Percentiles rank a stretch among this genome's conserved stretches.
These are phyloP conservation scores for Diplotaxis tenuifolia DNA, from an alignment of 345 rosid species.

Conservation along the genomic window DNA sequence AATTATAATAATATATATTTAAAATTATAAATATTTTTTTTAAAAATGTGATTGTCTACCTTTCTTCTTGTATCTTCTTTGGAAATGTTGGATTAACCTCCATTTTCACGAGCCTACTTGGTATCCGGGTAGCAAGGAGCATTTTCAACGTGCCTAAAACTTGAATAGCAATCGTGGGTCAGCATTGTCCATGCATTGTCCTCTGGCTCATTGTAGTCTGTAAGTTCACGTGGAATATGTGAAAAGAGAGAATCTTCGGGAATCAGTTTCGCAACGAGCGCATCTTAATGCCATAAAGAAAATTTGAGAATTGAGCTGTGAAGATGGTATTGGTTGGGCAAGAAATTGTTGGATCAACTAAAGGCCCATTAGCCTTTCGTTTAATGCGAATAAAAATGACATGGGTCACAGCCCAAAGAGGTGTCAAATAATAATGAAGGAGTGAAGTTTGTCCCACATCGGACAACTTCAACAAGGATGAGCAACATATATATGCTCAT, in stretches of 20 bases:
- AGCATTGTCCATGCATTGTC: not conserved
- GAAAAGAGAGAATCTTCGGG: too few relatives aligned
- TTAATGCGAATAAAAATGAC: too few relatives aligned
- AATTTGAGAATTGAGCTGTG: constrained; percentile 1
- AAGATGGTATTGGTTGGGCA: constrained; percentile 11
- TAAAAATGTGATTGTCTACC: not conserved
- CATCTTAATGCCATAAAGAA: constrained; percentile 7
- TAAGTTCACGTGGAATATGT: not conserved
- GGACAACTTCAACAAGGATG: too few relatives aligned
- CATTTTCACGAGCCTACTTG: not conserved
- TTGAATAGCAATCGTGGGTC: not conserved
- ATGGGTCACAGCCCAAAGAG: too few relatives aligned
- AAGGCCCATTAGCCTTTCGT: too few relatives aligned
- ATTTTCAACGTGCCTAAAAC: constrained; percentile 3
- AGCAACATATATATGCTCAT: too few relatives aligned
- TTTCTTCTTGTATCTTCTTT: not conserved
- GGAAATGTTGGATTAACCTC: not conserved
- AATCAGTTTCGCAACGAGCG: not conserved
- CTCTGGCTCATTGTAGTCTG: not conserved
- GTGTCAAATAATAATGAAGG: too few relatives aligned
- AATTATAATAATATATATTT: not conserved
- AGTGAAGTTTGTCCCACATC: too few relatives aligned
- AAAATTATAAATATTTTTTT: not conserved
- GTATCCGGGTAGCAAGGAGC: not conserved
- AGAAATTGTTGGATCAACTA: too few relatives aligned